Evolutionary conservation across 257 asterid genomes (phyloP), one percentile per base, ranked within the genome.

Genomic region (Lantana camara): DNA sequence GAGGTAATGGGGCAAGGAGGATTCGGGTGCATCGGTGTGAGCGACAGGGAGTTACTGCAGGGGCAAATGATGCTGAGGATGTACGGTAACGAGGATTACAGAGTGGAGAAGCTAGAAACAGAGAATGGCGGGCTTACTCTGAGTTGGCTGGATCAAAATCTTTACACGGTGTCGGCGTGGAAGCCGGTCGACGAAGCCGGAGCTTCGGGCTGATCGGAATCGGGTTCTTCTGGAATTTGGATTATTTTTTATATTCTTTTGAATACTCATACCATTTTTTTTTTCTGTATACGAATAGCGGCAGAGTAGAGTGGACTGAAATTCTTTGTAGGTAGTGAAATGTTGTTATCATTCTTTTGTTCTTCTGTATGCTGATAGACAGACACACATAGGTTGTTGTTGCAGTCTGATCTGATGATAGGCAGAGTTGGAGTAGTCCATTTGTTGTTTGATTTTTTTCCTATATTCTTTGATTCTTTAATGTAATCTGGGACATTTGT

Each of bases 91-190:
- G 83, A 75, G 65, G 70, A 50, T 7, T 90, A 71, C 15, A 72
- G 60, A 41, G 91, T 87, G 34, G 77, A 55, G 73, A 82, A 67
- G 72, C 73, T 59, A 11, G 68, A 71, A 22, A 75, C 4, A 44
- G 48, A 4, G 3, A 16, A 78, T 11, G 79, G 75, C 4, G 68
- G 46, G n/a, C 63, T 91, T 13, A 86, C 81, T 3, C 52, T 91
- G 77, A 79, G 84, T 62, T 91, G 91, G 95, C 70, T 64, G 65
- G 96, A 86, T 70, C 94, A 91, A 77, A 82, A 94, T 50, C 88
- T 91, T 35, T 88, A 78, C 79, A 75, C 96, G 11, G 87, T 91
- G 15, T 80, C 95, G 0, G 86, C 88, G 0, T 88, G 97, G 97
- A 48, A 55, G 7, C 68, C 84, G 21, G 66, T 65, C 19, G 89